These are phyloP conservation scores for Pseudogymnoascus sp. DNA, from an alignment of 2,329 filamentous ascomycete genomes.

Conservation along the genomic window DNA sequence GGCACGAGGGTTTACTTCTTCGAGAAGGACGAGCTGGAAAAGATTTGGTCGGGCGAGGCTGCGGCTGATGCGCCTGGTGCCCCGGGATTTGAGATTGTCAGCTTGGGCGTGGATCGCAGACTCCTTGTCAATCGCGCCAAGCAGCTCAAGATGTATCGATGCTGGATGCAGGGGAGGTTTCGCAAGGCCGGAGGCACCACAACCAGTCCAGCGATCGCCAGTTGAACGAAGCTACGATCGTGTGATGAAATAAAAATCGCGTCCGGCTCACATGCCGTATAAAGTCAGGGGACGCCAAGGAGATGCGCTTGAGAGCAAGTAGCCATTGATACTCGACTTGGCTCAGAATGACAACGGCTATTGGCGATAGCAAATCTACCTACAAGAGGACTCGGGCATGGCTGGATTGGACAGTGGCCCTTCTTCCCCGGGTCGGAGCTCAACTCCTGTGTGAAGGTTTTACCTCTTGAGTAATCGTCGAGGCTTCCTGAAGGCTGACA, in stretches of 20 bases:
- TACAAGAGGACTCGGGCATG: not conserved
- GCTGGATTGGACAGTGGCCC: not conserved
- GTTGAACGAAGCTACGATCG: not conserved
- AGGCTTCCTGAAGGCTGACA: not conserved
- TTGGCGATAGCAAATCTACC: not conserved
- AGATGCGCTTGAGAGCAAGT: too few species aligned
- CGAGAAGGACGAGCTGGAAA: conserved; percentile 69
- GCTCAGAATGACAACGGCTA: not conserved
- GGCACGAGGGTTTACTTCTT: conserved; percentile 98
- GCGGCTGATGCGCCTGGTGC: not conserved
- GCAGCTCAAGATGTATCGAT: conserved; percentile 95
- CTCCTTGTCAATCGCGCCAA: conserved; percentile 86
- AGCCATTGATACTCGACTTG: too few species aligned
- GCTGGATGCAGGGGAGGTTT: conserved; percentile 85
- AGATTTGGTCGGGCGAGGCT: conserved; percentile 56
- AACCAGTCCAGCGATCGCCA: not conserved
- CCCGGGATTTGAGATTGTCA: conserved; percentile 56
- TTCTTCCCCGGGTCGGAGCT: not conserved
- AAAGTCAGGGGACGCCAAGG: not conserved
- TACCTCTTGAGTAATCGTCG: not conserved
- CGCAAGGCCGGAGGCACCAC: conserved; percentile 40
- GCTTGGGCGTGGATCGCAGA: conserved; percentile 77
- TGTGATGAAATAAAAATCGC: not conserved
- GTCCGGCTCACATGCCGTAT: not conserved
- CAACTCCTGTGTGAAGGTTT: not conserved